Evolutionary conservation across 1,139 yeast species (phyloP).

Genomic region (Magnusiomyces ingens): DNA sequence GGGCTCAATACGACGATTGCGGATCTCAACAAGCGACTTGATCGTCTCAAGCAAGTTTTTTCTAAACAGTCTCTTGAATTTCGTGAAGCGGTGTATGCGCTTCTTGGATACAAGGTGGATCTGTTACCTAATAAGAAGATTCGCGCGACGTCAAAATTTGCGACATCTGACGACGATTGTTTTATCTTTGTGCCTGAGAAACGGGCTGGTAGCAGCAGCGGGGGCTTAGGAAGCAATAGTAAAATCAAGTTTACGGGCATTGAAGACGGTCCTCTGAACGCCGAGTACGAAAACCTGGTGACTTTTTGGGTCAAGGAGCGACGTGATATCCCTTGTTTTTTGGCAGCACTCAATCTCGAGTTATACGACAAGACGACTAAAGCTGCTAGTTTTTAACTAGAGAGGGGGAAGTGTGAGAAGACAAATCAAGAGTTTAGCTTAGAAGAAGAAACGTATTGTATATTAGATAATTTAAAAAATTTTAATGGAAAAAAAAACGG

Average conservation of each 20-base stretch:
- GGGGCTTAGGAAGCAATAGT: neutral
- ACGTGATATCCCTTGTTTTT: slow-evolving; percentile 69
- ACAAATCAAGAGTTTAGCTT: too few species aligned
- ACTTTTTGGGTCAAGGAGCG: slow-evolving; percentile 63
- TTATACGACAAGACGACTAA: slow-evolving; percentile 42
- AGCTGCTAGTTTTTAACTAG: slow-evolving; percentile 18
- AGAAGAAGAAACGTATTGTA: too few species aligned
- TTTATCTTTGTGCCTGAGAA: slow-evolving; percentile 34
- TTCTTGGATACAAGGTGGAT: slow-evolving; percentile 71
- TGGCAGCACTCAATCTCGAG: slow-evolving; percentile 68
- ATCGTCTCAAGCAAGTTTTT: slow-evolving; percentile 57
- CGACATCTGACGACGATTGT: slow-evolving; percentile 30
- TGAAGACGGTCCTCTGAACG: slow-evolving; percentile 35
- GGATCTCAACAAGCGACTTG: slow-evolving; percentile 50
- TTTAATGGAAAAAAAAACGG: too few species aligned
- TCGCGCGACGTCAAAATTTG: slow-evolving; percentile 55
- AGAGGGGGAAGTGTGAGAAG: too few species aligned
- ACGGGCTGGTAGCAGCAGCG: slow-evolving; percentile 21
- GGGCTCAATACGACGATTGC: slow-evolving; percentile 45
- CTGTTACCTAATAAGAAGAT: slow-evolving; percentile 62
- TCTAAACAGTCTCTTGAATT: slow-evolving; percentile 70
- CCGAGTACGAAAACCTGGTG: slow-evolving; percentile 51
- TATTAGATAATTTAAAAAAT: too few species aligned
- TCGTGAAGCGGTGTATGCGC: slow-evolving; percentile 57
- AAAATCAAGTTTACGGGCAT: slow-evolving; percentile 31